Evolutionary conservation across 2,329 filamentous ascomycete species (phyloP).

Genomic region (Phoma sp.): DNA sequence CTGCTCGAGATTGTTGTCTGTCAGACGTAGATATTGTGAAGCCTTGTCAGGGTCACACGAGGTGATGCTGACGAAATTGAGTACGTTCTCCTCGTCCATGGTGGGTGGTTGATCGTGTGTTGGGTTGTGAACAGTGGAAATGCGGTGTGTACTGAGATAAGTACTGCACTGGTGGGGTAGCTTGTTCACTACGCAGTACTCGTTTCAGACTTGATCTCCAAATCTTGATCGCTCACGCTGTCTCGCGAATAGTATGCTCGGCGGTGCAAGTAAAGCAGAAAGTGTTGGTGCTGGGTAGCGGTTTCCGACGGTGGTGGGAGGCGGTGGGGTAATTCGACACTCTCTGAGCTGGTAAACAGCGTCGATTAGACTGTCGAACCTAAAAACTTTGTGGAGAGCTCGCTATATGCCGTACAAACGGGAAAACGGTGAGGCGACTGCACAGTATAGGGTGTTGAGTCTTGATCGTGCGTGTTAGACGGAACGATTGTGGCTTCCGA

Average conservation of each 20-base stretch:
- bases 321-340: conserved; percentile 23
- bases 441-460: conserved; percentile 11
- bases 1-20: conserved; percentile 83
- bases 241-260: not conserved
- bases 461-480: conserved; percentile 21
- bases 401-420: not conserved
- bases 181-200: not conserved
- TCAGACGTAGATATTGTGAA: conserved; percentile 81
- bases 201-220: not conserved
- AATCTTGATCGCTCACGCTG: not conserved
- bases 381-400: not conserved
- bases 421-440: conserved; percentile 2
- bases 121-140: not conserved
- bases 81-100: conserved; percentile 66
- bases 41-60: conserved; percentile 76
- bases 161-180: conserved; percentile 13
- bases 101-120: conserved; percentile 14
- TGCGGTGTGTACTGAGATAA: conserved; percentile 6
- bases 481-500: conserved; percentile 19
- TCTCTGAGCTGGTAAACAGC: conserved; percentile 1
- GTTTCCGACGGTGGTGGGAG: conserved; percentile 19
- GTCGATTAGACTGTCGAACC: not conserved
- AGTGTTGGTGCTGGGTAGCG: conserved; percentile 15
- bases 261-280: not conserved
- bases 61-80: conserved; percentile 83